phyloP scores from a whole-genome alignment of 1,284 basidiomycete genomes.

The Leccinum glutinopallens region DNA sequence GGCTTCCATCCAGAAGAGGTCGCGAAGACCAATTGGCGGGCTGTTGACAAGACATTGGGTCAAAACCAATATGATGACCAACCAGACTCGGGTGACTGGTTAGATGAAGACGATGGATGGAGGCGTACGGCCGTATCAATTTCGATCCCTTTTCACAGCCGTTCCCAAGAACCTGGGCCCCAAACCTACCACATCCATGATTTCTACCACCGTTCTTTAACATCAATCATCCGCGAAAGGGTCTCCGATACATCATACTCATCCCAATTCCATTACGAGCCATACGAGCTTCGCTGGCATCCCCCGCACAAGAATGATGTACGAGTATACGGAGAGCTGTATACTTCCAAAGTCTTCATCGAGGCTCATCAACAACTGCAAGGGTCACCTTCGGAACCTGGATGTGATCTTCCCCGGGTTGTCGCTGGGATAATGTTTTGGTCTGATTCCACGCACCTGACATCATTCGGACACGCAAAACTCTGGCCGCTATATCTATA shows the following conservation, averaged over 20 bases:
- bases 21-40: slow-evolving; percentile 1
- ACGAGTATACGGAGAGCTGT: background rate
- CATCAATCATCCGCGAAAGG: background rate
- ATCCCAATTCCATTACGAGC: background rate
- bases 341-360: background rate
- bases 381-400: background rate
- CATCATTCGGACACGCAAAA: background rate
- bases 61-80: background rate
- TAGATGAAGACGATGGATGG: background rate
- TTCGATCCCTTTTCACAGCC: background rate
- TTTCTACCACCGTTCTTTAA: background rate
- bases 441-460: background rate
- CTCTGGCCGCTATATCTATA: background rate
- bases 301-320: background rate
- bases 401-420: background rate
- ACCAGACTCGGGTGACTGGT: background rate
- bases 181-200: background rate
- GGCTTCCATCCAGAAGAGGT: background rate
- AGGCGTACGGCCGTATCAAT: background rate
- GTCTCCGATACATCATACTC: background rate
- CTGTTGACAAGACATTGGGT: background rate
- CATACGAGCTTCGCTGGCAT: background rate
- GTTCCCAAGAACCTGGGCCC: slow-evolving; percentile 1
- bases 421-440: background rate
- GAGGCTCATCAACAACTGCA: background rate